A percentile compares a stretch with the other conserved stretches of the same genome.
phyloP scores from a whole-genome alignment of 164 flowering plant species.

The Cinnamomum chago region DNA sequence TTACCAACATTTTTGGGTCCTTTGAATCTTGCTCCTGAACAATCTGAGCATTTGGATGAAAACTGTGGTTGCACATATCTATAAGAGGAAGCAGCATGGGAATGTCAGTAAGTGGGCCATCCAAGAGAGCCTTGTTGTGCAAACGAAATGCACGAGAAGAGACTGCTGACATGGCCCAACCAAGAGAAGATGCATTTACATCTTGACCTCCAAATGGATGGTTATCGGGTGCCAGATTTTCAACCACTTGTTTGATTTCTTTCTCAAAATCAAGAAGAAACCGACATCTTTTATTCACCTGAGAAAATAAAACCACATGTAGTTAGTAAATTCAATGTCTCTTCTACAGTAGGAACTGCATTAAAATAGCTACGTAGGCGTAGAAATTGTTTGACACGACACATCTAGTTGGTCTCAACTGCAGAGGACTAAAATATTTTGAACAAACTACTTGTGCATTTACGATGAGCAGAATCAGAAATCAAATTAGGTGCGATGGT shows the following conservation, averaged over 20 bases:
- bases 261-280: conserved; percentile 91
- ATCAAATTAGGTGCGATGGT: not conserved
- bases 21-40: conserved; percentile 57
- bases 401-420: not conserved
- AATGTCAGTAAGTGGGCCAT: conserved; percentile 34
- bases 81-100: conserved; percentile 69
- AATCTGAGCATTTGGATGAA: conserved; percentile 76
- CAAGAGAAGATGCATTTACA: conserved; percentile 79
- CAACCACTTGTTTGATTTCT: conserved; percentile 42
- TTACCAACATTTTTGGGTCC: conserved; percentile 43
- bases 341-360: not conserved
- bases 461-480: not conserved
- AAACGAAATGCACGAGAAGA: conserved; percentile 93
- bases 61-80: conserved; percentile 87
- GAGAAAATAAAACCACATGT: conserved; percentile 6
- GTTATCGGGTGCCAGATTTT: conserved; percentile 33
- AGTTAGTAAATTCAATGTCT: not conserved
- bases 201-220: conserved; percentile 84
- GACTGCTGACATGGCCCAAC: conserved; percentile 99
- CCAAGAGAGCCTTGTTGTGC: conserved; percentile 47
- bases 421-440: not conserved
- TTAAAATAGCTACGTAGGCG: not conserved
- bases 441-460: not conserved
- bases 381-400: not conserved
- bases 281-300: conserved; percentile 92